Percentiles rank a stretch among this genome's conserved stretches.
Evolutionary conservation across 2,329 filamentous ascomycete genomes (phyloP).

Genomic region (Xylaria sp.): DNA sequence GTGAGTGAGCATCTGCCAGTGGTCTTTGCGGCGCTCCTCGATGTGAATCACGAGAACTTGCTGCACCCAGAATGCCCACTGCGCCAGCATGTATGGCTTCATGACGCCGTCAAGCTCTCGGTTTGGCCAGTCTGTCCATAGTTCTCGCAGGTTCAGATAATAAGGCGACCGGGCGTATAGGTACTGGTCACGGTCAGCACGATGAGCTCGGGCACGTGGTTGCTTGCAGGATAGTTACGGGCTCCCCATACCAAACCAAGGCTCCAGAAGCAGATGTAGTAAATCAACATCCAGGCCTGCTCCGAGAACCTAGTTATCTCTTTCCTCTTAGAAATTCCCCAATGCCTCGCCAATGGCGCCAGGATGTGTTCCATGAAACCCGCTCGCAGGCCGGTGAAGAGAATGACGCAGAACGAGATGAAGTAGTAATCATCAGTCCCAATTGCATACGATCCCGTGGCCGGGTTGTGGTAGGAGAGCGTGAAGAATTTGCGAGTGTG

Average conservation of each 20-base stretch:
- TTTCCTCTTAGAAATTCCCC: constrained; percentile 77
- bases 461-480: constrained; percentile 78
- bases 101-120: constrained; percentile 73
- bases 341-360: constrained; percentile 71
- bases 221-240: not conserved
- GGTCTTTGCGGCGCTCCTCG: constrained; percentile 91
- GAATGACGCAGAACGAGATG: constrained; percentile 75
- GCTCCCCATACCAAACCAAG: constrained; percentile 71
- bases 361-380: constrained; percentile 86
- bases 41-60: constrained; percentile 94
- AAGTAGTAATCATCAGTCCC: constrained; percentile 81
- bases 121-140: constrained; percentile 86
- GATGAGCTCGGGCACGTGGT: not conserved
- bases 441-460: constrained; percentile 70
- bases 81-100: constrained; percentile 88
- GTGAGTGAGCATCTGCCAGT: constrained; percentile 94
- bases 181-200: constrained; percentile 57
- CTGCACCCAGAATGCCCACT: constrained; percentile 92
- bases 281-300: constrained; percentile 88
- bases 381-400: constrained; percentile 86
- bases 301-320: constrained; percentile 83
- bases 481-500: constrained; percentile 88
- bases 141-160: constrained; percentile 72
- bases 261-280: constrained; percentile 80
- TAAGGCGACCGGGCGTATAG: constrained; percentile 78